A percentile compares a stretch with the other conserved stretches of the same genome.
Conservation (phyloP, 768 basidiomycete species). For the Strobilomyces confusus region DNA sequence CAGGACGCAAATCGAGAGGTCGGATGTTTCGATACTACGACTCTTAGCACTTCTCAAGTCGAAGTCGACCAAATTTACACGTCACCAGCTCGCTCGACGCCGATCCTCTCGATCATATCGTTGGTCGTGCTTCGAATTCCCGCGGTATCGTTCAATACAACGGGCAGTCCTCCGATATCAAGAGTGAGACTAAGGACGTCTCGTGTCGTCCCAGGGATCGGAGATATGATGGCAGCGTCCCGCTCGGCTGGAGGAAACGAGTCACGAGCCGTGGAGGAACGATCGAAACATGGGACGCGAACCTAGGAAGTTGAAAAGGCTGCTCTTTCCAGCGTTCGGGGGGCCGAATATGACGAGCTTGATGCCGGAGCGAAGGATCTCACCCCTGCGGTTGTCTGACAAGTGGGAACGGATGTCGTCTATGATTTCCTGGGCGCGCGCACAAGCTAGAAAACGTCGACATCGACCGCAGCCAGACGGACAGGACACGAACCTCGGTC, state of each 20-base stretch:
- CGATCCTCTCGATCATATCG: conserved; percentile 69
- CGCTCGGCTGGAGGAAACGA: conserved; percentile 57
- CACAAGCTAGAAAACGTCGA: conserved; percentile 41
- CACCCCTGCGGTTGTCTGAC: conserved; percentile 70
- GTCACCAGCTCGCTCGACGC: conserved; percentile 66
- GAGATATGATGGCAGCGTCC: conserved; percentile 87
- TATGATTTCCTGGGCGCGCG: conserved; percentile 47
- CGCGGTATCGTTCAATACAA: conserved; percentile 82
- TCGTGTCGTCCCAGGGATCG: conserved; percentile 84
- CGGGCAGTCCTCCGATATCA: conserved; percentile 83
- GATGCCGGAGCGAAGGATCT: conserved; percentile 79
- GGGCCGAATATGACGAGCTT: conserved; percentile 87
- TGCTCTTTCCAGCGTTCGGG: conserved; percentile 93
- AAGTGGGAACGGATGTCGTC: conserved; percentile 53
- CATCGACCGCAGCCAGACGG: neutral
- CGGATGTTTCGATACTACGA: conserved; percentile 58
- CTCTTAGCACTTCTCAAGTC: neutral
- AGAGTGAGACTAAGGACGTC: conserved; percentile 83
- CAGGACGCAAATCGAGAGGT: conserved; percentile 77
- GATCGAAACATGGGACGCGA: conserved; percentile 5
- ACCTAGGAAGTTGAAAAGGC: conserved; percentile 82
- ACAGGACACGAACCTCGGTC: conserved; percentile 50
- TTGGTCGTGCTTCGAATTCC: conserved; percentile 70
- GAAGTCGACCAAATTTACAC: conserved; percentile 44
- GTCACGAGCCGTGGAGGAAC: neutral